Evolutionary conservation across 2,329 filamentous ascomycete species (phyloP).

Genomic region (Colletotrichum melonis): DNA sequence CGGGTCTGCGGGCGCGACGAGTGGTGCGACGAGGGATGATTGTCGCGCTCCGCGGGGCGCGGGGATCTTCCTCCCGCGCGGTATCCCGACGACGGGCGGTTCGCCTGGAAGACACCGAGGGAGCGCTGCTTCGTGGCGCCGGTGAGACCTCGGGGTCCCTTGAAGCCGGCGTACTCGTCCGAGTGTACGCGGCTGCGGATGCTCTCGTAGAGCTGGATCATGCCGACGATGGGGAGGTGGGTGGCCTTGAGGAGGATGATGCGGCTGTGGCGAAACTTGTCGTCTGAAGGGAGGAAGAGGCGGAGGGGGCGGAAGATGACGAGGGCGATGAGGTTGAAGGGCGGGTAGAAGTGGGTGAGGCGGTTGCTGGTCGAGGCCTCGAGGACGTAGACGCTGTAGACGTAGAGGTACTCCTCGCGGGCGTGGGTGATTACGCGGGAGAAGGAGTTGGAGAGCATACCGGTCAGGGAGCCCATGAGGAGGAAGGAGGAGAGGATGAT

Average conservation of each 20-base stretch:
- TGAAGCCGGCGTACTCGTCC: slow-evolving; percentile 61
- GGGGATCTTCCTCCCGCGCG: slow-evolving; percentile 40
- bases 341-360: slow-evolving; percentile 77
- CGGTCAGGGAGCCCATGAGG: slow-evolving; percentile 81
- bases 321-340: slow-evolving; percentile 80
- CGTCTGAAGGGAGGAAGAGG: slow-evolving; percentile 72
- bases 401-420: slow-evolving; percentile 82
- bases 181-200: slow-evolving; percentile 51
- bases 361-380: slow-evolving; percentile 76
- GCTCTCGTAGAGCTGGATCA: slow-evolving; percentile 76
- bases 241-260: slow-evolving; percentile 73
- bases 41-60: slow-evolving; percentile 20
- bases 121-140: slow-evolving; percentile 39
- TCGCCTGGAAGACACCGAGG: slow-evolving; percentile 34
- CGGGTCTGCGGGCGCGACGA: slow-evolving; percentile 34
- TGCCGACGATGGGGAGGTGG: slow-evolving; percentile 75
- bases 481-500: slow-evolving; percentile 82
- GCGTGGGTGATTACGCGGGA: slow-evolving; percentile 72
- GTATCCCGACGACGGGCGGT: slow-evolving; percentile 39
- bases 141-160: slow-evolving; percentile 53
- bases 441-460: slow-evolving; percentile 82
- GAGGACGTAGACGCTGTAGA: slow-evolving; percentile 75
- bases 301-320: slow-evolving; percentile 78
- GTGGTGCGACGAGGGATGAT: not conserved
- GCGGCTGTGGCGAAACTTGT: slow-evolving; percentile 70